Percentiles rank a stretch among this genome's conserved stretches.
phyloP scores from a whole-genome alignment of 352 stramenopile species.

The Elongisporangium prolatum region DNA sequence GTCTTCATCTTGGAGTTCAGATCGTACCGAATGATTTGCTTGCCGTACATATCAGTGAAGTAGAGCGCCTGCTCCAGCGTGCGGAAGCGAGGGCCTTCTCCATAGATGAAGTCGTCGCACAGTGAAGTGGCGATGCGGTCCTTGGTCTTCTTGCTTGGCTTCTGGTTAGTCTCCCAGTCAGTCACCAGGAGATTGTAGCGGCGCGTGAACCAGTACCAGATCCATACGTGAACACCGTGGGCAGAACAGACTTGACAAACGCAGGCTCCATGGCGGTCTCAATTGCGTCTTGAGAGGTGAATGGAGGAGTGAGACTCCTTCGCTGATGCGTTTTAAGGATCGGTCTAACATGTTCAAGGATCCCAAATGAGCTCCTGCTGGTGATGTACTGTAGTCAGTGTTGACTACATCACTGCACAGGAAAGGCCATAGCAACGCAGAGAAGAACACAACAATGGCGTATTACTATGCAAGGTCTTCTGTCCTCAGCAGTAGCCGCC shows the following conservation, averaged over 20 bases:
- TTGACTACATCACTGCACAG: no score
- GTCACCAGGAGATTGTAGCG: conserved; percentile 10
- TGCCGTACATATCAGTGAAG: conserved; percentile 60
- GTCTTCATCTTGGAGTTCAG: conserved; percentile 25
- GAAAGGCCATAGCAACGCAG: no score
- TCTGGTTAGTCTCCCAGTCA: background rate
- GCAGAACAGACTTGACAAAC: background rate
- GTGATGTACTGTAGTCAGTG: no score
- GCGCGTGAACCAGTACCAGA: conserved; percentile 19
- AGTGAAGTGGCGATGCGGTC: conserved; percentile 20
- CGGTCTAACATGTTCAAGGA: no score
- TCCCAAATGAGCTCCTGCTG: no score
- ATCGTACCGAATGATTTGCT: conserved; percentile 58
- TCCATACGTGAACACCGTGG: conserved; percentile 8
- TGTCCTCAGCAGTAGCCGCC: conserved; percentile 42
- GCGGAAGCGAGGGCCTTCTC: conserved; percentile 58
- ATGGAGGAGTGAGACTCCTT: background rate
- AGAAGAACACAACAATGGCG: no score
- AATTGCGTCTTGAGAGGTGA: background rate
- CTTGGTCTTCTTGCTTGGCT: conserved; percentile 10
- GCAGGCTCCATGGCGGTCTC: background rate
- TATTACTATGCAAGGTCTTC: conserved; percentile 3
- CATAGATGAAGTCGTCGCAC: conserved; percentile 35
- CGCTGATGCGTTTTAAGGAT: no score
- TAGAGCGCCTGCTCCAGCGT: conserved; percentile 45